Conservation (phyloP, 768 basidiomycete species). For the Pholiota conissans region DNA sequence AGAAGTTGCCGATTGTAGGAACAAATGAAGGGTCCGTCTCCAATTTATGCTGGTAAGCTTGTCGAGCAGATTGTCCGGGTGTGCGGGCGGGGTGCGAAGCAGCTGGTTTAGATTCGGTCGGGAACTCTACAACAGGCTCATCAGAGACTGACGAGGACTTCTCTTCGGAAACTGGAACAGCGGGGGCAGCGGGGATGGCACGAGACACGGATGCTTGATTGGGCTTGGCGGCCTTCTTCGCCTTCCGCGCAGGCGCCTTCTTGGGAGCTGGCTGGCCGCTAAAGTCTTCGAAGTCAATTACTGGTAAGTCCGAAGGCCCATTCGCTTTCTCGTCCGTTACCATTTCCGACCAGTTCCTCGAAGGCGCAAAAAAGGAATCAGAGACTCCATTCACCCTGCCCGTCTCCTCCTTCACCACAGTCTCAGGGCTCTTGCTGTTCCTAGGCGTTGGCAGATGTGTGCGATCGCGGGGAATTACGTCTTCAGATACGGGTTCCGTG, state of each 20-base stretch:
- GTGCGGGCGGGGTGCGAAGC: constrained; percentile 21
- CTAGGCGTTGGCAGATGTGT: constrained; percentile 64
- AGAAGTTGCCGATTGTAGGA: constrained; percentile 89
- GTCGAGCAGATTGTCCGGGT: constrained; percentile 50
- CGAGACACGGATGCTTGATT: constrained; percentile 28
- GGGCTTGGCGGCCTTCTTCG: constrained; percentile 40
- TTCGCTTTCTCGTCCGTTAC: constrained; percentile 71
- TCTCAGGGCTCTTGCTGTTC: constrained; percentile 62
- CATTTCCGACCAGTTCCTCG: constrained; percentile 80
- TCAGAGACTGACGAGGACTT: constrained; percentile 10
- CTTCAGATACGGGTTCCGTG: constrained; percentile 69
- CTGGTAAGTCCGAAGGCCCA: constrained; percentile 67
- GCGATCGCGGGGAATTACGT: constrained; percentile 49
- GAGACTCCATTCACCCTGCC: constrained; percentile 28
- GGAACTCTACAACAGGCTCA: constrained; percentile 15
- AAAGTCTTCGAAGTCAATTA: constrained; percentile 79
- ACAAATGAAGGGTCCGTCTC: constrained; percentile 86
- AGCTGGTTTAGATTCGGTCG: constrained; percentile 14
- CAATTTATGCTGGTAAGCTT: constrained; percentile 82
- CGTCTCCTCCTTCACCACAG: constrained; percentile 29
- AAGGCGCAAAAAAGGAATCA: constrained; percentile 53
- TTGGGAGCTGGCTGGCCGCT: constrained; percentile 36
- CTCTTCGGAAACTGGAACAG: constrained; percentile 15
- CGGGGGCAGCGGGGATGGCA: constrained; percentile 30
- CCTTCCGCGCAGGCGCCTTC: constrained; percentile 37